phyloP scores from a whole-genome alignment of 306 rosid genomes.

The apple (Malus domestica) region ASM211411v1 NC_041800.1:25646733-25647232 shows the following conservation, averaged over 20 bases:
- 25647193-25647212: slow-evolving; percentile 25
- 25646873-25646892: slow-evolving; percentile 2
- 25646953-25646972: slow-evolving; percentile 18
- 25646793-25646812: not conserved
- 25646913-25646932: slow-evolving; percentile 14
- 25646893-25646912: slow-evolving; percentile 15
- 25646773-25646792: slow-evolving; percentile 27
- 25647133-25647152: slow-evolving; percentile 10
- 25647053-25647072: slow-evolving; percentile 35
- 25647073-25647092: slow-evolving; percentile 29
- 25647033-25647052: slow-evolving; percentile 15
- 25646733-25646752: slow-evolving; percentile 6
- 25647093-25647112: slow-evolving; percentile 43
- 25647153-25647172: slow-evolving; percentile 11
- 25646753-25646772: not conserved
- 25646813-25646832: slow-evolving; percentile 9
- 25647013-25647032: slow-evolving; percentile 16
- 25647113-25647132: slow-evolving; percentile 21
- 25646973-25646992: slow-evolving; percentile 10
- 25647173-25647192: not conserved
- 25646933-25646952: not conserved
- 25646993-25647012: slow-evolving; percentile 5
- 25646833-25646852: slow-evolving; percentile 27
- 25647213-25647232: slow-evolving; percentile 28
- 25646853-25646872: not conserved